Percentiles rank a stretch among this genome's conserved stretches.
Conservation (phyloP, 345 rosid species). For the Raphanus sativus region DNA sequence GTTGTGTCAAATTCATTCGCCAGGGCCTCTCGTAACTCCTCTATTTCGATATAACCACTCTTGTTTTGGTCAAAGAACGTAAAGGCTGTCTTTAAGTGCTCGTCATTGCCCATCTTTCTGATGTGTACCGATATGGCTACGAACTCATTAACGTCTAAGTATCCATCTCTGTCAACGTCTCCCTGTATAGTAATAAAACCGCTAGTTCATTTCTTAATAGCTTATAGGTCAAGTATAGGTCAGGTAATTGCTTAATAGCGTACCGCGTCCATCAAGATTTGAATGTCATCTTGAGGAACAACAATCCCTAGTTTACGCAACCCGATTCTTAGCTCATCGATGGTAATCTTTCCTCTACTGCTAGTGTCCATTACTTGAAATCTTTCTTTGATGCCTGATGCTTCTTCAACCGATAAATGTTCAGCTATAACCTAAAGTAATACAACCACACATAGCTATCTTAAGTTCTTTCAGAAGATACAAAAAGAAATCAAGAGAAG, state of each 20-base stretch:
- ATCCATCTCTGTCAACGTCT: constrained; percentile 81
- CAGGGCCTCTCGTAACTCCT: constrained; percentile 75
- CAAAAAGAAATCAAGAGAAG: neutral
- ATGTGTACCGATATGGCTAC: constrained; percentile 90
- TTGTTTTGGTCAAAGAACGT: constrained; percentile 69
- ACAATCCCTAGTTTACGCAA: constrained; percentile 70
- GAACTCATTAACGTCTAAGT: constrained; percentile 74
- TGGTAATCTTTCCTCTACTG: constrained; percentile 77
- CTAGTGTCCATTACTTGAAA: constrained; percentile 78
- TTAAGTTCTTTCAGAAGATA: neutral
- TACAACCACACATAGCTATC: neutral
- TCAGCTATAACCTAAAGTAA: constrained; percentile 76
- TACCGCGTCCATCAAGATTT: constrained; percentile 95
- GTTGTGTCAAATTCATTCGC: constrained; percentile 61
- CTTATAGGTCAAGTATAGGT: constrained; percentile 28
- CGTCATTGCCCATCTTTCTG: constrained; percentile 84
- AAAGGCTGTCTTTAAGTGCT: constrained; percentile 85
- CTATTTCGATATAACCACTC: constrained; percentile 82
- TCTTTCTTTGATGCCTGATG: constrained; percentile 85
- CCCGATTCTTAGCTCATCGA: constrained; percentile 78
- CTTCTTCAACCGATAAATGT: constrained; percentile 92
- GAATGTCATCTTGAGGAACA: constrained; percentile 76
- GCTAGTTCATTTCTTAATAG: constrained; percentile 2
- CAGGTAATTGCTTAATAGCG: constrained; percentile 27
- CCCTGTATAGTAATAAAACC: constrained; percentile 52